phyloP scores from a whole-genome alignment of 202 grass and related monocot species.

The Panicum hallii region DNA sequence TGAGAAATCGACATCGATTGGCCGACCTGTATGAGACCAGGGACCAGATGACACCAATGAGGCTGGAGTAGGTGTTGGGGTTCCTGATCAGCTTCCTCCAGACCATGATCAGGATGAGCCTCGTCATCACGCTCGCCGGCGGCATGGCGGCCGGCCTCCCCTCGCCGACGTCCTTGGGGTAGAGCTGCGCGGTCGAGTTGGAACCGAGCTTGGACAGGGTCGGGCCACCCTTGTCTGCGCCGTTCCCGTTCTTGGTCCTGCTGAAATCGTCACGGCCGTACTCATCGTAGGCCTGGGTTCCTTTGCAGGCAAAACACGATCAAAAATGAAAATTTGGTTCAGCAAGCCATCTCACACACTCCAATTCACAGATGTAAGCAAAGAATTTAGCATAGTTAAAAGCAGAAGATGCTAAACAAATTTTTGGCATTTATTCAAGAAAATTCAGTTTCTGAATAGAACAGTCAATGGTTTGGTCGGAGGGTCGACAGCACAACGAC shows the following conservation, averaged over 20 bases:
- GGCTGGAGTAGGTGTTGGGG: conserved; percentile 94
- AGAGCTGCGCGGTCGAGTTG: conserved; percentile 88
- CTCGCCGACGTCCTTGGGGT: conserved; percentile 70
- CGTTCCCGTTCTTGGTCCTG: conserved; percentile 58
- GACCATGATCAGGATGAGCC: conserved; percentile 99
- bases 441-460: not conserved
- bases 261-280: conserved; percentile 78
- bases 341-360: not conserved
- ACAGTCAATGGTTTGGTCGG: not conserved
- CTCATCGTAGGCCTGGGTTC: conserved; percentile 66
- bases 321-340: not conserved
- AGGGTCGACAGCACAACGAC: not conserved
- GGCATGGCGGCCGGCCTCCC: conserved; percentile 65
- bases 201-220: conserved; percentile 87
- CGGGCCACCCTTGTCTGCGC: conserved; percentile 57
- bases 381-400: not conserved
- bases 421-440: not conserved
- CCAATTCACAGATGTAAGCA: not conserved
- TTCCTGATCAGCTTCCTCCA: conserved; percentile 98
- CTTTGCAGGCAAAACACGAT: not conserved
- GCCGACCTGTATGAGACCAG: conserved; percentile 61
- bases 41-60: conserved; percentile 92
- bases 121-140: conserved; percentile 85
- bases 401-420: not conserved
- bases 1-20: not conserved